Percentiles rank a stretch among this genome's conserved stretches.
phyloP scores from a whole-genome alignment of 192 early-diverging fungal genomes.

The Coemansia sp. region DNA sequence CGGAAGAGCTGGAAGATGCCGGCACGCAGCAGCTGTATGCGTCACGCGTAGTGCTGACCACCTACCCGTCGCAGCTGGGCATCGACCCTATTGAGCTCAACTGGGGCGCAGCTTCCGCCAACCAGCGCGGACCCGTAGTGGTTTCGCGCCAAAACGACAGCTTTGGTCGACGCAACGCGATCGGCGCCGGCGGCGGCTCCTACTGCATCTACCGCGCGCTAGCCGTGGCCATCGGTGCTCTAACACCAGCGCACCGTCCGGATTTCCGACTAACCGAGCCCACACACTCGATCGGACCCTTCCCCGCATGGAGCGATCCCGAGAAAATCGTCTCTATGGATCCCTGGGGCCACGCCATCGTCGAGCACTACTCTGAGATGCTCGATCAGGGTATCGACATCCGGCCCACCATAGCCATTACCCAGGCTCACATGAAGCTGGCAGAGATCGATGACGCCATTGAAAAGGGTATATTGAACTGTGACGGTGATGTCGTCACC shows the following conservation, averaged over 20 bases:
- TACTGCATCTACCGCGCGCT: constrained; percentile 91
- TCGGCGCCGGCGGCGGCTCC: constrained; percentile 89
- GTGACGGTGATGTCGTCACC: constrained; percentile 85
- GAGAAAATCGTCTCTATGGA: constrained; percentile 92
- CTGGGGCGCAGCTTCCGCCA: constrained; percentile 75
- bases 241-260: constrained; percentile 80
- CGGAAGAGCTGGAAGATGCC: not conserved
- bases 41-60: constrained; percentile 66
- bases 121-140: constrained; percentile 82
- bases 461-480: constrained; percentile 58
- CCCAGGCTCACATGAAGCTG: constrained; percentile 93
- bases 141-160: constrained; percentile 73
- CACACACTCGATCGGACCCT: constrained; percentile 75
- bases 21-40: constrained; percentile 51
- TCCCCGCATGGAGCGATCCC: constrained; percentile 77
- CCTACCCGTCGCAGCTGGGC: constrained; percentile 66
- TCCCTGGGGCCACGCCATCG: constrained; percentile 84
- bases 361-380: constrained; percentile 61
- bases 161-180: constrained; percentile 87
- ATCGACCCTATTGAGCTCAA: constrained; percentile 73
- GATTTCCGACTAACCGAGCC: constrained; percentile 88
- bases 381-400: constrained; percentile 75
- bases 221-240: constrained; percentile 86
- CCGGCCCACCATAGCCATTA: constrained; percentile 89
- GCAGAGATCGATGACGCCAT: constrained; percentile 83